These are phyloP conservation scores for Kentomonas sorsogonicus DNA, from an alignment of 208 protist species.

Conservation along the genomic window DNA sequence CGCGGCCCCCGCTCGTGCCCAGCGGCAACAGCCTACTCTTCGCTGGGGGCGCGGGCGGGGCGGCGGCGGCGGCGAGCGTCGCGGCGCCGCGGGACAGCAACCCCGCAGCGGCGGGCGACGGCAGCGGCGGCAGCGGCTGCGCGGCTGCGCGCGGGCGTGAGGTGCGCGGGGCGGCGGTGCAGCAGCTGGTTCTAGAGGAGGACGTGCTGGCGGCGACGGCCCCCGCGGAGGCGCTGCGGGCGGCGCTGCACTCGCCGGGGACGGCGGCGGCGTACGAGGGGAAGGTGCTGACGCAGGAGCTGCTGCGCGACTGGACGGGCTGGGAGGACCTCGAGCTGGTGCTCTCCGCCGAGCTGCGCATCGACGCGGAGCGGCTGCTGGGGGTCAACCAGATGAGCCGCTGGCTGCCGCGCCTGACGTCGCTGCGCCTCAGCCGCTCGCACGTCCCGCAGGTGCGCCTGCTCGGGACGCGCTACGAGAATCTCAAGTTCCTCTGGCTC, in stretches of 20 bases:
- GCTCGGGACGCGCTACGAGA: conserved; percentile 53
- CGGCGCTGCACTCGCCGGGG: too few relatives aligned
- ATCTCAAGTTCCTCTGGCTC: conserved; percentile 70
- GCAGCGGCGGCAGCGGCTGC: too few relatives aligned
- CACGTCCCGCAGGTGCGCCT: conserved; percentile 59
- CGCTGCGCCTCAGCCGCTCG: conserved; percentile 63
- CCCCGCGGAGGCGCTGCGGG: too few relatives aligned
- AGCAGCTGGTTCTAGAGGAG: conserved; percentile 14
- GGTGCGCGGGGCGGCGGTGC: neutral
- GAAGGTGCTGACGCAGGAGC: conserved; percentile 35
- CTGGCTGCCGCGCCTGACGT: conserved; percentile 45
- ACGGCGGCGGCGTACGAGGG: too few relatives aligned
- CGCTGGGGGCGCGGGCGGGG: too few relatives aligned
- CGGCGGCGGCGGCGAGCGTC: too few relatives aligned
- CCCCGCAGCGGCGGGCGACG: too few relatives aligned
- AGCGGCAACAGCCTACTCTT: too few relatives aligned
- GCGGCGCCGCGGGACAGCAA: too few relatives aligned
- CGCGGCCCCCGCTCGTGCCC: too few relatives aligned
- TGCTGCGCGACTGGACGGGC: conserved; percentile 68
- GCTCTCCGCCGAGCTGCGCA: conserved; percentile 47
- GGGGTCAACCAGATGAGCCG: conserved; percentile 52
- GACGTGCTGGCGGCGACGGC: conserved; percentile 9
- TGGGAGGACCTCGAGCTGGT: conserved; percentile 73
- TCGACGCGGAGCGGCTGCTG: conserved; percentile 50
- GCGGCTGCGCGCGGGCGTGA: too few relatives aligned